Base-by-base conservation (phyloP, 2,329 filamentous ascomycete genomes). In the Aspergillus fumigatus region DNA sequence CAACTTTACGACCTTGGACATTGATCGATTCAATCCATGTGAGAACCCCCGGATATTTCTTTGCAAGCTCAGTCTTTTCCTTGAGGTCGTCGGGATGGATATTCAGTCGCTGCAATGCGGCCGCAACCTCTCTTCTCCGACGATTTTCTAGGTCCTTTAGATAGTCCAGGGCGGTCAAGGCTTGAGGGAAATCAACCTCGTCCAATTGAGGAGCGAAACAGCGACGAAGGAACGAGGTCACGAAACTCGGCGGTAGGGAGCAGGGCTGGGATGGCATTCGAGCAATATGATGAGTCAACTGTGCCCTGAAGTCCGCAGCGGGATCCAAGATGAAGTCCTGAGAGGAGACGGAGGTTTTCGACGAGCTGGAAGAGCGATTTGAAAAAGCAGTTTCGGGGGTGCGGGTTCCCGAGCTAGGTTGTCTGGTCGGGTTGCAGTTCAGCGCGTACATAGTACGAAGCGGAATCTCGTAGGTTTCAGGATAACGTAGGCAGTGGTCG, bases 381-480 rank as follows among this genome's bases (percentile, higher is more conserved):
- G 76, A 62, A 67, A 71, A 67, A 35, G 70, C 67, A 27, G 75
- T 73, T 35, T 76, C 66, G 57, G 73, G 62, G 27, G 52, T 63
- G 54, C 57, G 61, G 29, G 58, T 65, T 51, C 54, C 65, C 25
- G 61, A 63, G 55, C 62, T 60, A 27, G 71, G 69, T 55, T 73
- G 72, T 49, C 73, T 69, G 50, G 72, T 79, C 19, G 83, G 79
- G 19, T 81, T 80, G 59, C 81, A 84, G 67, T 88, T 88, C 69
- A 88, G 77, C 26, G 81, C 81, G 74, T 87, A 88, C 82, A 88
- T 87, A 60, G 84, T 87, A 56, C 85, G 82, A 27, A 88, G 77
- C 21, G 85, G 85, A 32, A 88, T 83, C 65, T 88, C 85, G 66
- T 88, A 87, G 63, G 78, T 82, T 64, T 79, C 80, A 8, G 84